Evolutionary conservation across 331 rosid genomes (phyloP).

Genomic region (Quercus lobata): DNA sequence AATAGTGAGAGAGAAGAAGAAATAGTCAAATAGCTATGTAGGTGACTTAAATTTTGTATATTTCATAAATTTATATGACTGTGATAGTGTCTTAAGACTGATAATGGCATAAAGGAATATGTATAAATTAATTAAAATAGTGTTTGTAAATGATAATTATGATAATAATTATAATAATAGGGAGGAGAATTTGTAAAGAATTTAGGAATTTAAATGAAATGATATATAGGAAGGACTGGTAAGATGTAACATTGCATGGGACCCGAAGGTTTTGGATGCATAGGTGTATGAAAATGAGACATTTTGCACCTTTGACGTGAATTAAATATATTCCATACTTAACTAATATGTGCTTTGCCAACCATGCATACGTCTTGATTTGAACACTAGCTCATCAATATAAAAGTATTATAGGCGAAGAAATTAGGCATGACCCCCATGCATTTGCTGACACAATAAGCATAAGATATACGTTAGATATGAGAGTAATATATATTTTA

Average conservation of each 20-base stretch:
- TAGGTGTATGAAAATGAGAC: background rate
- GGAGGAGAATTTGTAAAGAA: background rate
- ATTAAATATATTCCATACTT: background rate
- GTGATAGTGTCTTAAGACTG: background rate
- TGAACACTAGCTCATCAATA: background rate
- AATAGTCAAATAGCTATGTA: background rate
- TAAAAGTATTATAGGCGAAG: background rate
- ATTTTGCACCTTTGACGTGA: conserved; percentile 4
- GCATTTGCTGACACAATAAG: background rate
- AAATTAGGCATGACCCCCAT: conserved; percentile 13
- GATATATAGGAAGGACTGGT: background rate
- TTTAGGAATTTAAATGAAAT: background rate
- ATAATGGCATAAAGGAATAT: background rate
- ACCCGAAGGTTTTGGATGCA: background rate
- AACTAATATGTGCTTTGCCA: conserved; percentile 9
- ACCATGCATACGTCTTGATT: conserved; percentile 30
- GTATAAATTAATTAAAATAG: background rate
- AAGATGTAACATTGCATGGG: background rate
- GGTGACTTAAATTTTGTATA: background rate
- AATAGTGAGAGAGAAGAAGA: too few species aligned
- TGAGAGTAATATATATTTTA: background rate
- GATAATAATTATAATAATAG: background rate
- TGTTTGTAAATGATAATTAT: background rate
- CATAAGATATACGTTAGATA: background rate
- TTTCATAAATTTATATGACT: too few species aligned